Evolutionary conservation across 2,329 filamentous ascomycete genomes (phyloP).

Genomic region (Fusarium brachygibbosum): DNA sequence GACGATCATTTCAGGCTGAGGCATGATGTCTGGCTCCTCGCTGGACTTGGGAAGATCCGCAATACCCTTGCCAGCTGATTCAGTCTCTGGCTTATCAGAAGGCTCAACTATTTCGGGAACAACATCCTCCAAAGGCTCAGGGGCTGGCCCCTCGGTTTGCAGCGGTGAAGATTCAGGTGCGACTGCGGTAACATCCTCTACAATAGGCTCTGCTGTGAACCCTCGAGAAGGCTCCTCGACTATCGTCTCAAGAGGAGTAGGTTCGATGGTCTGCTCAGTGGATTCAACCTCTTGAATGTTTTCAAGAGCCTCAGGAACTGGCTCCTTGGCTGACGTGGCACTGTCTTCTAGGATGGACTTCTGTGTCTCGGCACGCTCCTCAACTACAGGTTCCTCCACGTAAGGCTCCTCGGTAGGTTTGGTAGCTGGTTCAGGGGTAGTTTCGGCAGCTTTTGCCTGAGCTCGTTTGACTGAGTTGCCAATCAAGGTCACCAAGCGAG

Average conservation of each 20-base stretch:
- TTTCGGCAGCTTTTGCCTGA: not conserved
- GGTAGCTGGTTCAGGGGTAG: not conserved
- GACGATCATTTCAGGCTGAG: not conserved
- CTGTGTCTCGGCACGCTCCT: not conserved
- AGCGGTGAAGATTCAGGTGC: constrained; percentile 6
- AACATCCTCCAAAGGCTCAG: not conserved
- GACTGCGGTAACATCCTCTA: constrained; percentile 9
- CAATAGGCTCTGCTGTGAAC: not conserved
- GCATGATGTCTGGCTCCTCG: not conserved
- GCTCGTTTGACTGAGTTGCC: constrained; percentile 4
- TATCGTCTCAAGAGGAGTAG: not conserved
- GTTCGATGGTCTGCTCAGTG: not conserved
- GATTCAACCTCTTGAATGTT: constrained; percentile 1
- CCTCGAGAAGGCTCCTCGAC: constrained; percentile 5
- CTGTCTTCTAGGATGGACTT: not conserved
- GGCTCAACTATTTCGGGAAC: constrained; percentile 17
- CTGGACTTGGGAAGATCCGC: not conserved
- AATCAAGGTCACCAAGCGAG: constrained; percentile 5
- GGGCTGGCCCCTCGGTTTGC: not conserved
- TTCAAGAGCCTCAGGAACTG: not conserved
- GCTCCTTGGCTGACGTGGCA: constrained; percentile 13
- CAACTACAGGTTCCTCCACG: not conserved
- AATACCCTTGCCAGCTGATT: not conserved
- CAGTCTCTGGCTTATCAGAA: not conserved
- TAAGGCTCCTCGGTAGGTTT: constrained; percentile 3